These are phyloP conservation scores for Glycine latifolia DNA, from an alignment of 306 rosid genomes.

Conservation along the genomic window DNA sequence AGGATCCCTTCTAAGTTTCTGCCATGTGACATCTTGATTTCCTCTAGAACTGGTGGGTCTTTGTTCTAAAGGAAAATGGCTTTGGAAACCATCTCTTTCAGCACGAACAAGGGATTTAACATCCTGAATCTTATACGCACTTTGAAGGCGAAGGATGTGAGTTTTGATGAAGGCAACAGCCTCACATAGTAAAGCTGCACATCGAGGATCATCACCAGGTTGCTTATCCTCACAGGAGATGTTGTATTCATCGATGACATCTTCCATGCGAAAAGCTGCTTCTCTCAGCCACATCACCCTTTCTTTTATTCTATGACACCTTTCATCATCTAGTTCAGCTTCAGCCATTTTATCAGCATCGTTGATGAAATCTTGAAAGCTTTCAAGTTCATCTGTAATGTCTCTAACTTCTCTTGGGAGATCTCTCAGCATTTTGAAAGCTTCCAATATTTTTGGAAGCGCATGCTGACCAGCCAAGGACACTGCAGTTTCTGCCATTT, in stretches of 20 bases:
- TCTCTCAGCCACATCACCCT: background rate
- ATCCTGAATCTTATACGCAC: too few species aligned
- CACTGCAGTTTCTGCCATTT: slow-evolving; percentile 6
- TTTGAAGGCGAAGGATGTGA: too few species aligned
- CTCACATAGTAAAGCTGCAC: background rate
- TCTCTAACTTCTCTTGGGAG: background rate
- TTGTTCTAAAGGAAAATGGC: too few species aligned
- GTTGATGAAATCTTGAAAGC: background rate
- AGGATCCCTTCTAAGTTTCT: too few species aligned
- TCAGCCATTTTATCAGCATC: slow-evolving; percentile 10
- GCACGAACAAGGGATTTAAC: too few species aligned
- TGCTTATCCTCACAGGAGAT: background rate
- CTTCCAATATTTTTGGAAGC: background rate
- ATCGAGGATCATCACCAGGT: background rate
- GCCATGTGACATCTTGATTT: too few species aligned
- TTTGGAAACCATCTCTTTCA: too few species aligned
- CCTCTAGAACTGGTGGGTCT: too few species aligned
- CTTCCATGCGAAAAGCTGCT: too few species aligned
- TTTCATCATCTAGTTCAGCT: background rate
- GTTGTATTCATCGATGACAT: too few species aligned
- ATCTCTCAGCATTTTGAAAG: background rate
- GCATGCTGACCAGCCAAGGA: background rate
- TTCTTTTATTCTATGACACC: background rate
- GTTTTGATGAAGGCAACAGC: background rate
- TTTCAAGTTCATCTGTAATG: background rate